Conservation (phyloP, 805 yeast species). For the Tetrapisispora nanseiensis region DNA sequence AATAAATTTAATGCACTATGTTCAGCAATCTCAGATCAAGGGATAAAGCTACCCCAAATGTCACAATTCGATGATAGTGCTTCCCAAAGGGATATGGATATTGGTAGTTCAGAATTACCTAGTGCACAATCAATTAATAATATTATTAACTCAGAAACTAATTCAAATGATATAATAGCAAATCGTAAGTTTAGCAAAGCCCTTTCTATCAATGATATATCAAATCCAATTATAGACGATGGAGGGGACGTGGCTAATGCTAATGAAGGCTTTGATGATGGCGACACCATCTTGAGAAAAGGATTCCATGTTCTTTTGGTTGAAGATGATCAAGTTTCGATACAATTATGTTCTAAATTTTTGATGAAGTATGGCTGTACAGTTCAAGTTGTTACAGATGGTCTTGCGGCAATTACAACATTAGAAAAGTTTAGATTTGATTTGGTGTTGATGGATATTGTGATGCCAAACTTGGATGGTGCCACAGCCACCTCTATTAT, state of each 20-base stretch:
- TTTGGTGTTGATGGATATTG: constrained; percentile 76
- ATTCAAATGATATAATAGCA: neutral
- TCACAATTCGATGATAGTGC: neutral
- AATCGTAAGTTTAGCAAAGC: neutral
- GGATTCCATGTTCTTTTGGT: constrained; percentile 66
- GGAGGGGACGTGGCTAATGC: too few relatives aligned
- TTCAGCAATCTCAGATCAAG: constrained; percentile 43
- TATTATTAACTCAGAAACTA: neutral
- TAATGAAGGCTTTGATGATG: neutral
- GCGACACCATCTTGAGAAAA: constrained; percentile 18
- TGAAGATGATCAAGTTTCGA: constrained; percentile 75
- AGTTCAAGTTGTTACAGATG: constrained; percentile 89
- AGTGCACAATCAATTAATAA: neutral
- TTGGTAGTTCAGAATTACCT: neutral
- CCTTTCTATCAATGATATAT: neutral
- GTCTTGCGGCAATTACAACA: constrained; percentile 73
- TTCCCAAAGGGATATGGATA: neutral
- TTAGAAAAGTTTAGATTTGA: constrained; percentile 65
- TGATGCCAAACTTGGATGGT: constrained; percentile 82
- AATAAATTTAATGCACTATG: constrained; percentile 43
- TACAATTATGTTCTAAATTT: constrained; percentile 74
- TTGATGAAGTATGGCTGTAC: constrained; percentile 82
- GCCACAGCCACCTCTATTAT: constrained; percentile 87
- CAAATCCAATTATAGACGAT: neutral
- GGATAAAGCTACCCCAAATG: constrained; percentile 53